Conservation (phyloP, 2,329 filamentous ascomycete species). For the Ceratocystis variospora region DNA sequence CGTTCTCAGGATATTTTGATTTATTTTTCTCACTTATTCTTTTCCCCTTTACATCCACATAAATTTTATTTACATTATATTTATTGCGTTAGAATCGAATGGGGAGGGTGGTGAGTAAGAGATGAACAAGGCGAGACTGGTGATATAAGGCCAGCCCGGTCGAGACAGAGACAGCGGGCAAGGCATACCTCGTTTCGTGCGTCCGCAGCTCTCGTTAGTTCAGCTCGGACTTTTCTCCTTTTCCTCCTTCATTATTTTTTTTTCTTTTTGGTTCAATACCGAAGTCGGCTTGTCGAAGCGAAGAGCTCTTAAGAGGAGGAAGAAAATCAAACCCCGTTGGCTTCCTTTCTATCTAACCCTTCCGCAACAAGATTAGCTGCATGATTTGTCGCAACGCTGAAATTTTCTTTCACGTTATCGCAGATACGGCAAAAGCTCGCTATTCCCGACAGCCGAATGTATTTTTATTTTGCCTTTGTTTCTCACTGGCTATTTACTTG, state of each 20-base stretch:
- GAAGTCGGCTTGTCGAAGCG: neutral
- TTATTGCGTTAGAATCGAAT: neutral
- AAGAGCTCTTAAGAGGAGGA: neutral
- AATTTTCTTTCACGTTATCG: neutral
- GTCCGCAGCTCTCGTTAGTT: neutral
- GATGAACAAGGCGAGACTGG: neutral
- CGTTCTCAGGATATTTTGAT: constrained; percentile 3
- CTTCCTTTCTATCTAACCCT: neutral
- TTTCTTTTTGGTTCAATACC: neutral
- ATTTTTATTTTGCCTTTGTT: neutral
- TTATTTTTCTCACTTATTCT: constrained; percentile 7
- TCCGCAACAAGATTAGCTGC: neutral
- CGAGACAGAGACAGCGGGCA: neutral
- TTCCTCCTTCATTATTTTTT: too few relatives aligned
- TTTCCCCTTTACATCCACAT: constrained; percentile 8
- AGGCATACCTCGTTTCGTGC: neutral
- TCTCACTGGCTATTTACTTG: neutral
- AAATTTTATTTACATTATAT: neutral
- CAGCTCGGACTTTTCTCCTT: too few relatives aligned
- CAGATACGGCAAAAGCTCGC: too few relatives aligned
- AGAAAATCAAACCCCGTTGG: neutral
- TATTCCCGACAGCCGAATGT: neutral
- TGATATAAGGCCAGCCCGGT: neutral
- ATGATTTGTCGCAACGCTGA: neutral
- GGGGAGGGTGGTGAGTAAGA: neutral